Evolutionary conservation across 2,329 filamentous ascomycete species (phyloP), one percentile per base, ranked within the genome.

Genomic region (Fusarium sp.): DNA sequence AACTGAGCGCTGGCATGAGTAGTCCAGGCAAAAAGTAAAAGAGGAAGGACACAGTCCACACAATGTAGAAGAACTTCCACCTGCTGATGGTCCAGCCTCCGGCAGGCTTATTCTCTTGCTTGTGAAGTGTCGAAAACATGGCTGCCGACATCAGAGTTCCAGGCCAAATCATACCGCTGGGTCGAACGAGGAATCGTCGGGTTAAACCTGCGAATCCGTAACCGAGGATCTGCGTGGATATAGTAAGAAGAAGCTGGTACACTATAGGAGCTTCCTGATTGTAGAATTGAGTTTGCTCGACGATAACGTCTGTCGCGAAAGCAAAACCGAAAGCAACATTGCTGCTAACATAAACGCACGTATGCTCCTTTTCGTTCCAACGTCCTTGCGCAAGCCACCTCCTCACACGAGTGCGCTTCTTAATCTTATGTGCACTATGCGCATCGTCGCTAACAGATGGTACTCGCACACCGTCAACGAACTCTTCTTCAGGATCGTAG

Each of bases 131-230:
- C 6, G 90, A 91, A 74, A 97, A 96, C 92, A 97, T 94, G 74
- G 93, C 91, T 1, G 93, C 93, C 21, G 93, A 95, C 86, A 95
- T 94, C 51, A 97, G 83, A 0, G 93, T 97, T 23, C 92, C 91
- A 2, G 93, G 93, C 93, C 93, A 97, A 49, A 97, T 93, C 92
- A 97, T 97, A 63, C 92, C 92, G 66, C 92, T 92, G 1, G 93
- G 93, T 27, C 93, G 89, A 28, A 97, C 93, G 7, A 97, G 85
- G 77, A 94, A 96, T 51, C 92, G 88, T 60, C 93, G 86, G 3
- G 92, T 92, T 45, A 97, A 84, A 3, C 93, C 93, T 51, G 93
- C 93, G 77, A 97, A 93, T 5, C 93, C 90, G 78, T 97, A 97
- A 16, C 93, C 93, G 34, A 97, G 82, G 28, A 96, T 92, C 77